phyloP scores from a whole-genome alignment of 2,329 filamentous ascomycete species.

The Penicillium sp. region DNA sequence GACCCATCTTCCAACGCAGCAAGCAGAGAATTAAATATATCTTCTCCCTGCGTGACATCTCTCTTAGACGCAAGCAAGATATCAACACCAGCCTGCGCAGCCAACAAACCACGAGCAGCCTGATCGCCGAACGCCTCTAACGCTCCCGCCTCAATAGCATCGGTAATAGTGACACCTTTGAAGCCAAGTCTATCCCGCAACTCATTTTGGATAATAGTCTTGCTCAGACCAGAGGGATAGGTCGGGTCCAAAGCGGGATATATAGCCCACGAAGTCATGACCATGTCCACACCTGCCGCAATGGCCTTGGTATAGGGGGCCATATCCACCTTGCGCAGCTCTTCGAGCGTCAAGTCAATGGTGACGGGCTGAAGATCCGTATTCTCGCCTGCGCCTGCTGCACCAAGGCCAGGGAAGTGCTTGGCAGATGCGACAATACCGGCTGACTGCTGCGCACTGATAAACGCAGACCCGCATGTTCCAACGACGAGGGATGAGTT shows the following conservation, averaged over 20 bases:
- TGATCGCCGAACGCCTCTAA: constrained; percentile 27
- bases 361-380: constrained; percentile 32
- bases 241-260: constrained; percentile 31
- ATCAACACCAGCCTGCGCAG: constrained; percentile 33
- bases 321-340: constrained; percentile 28
- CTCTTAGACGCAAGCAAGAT: constrained; percentile 30
- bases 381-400: constrained; percentile 24
- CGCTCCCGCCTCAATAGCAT: constrained; percentile 32
- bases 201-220: constrained; percentile 27
- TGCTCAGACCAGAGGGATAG: constrained; percentile 29
- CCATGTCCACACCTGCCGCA: constrained; percentile 29
- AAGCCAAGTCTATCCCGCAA: constrained; percentile 28
- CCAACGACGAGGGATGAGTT: constrained; percentile 25
- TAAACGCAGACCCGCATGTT: constrained; percentile 24
- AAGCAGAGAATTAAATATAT: constrained; percentile 22
- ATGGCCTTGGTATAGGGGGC: constrained; percentile 28
- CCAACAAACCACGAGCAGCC: constrained; percentile 25
- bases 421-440: constrained; percentile 30
- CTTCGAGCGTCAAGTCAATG: constrained; percentile 22
- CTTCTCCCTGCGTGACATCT: constrained; percentile 32
- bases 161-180: constrained; percentile 33
- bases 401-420: constrained; percentile 35
- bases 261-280: constrained; percentile 35
- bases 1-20: constrained; percentile 21
- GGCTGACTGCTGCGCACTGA: constrained; percentile 23